Percentiles rank a stretch among this genome's conserved stretches.
Evolutionary conservation across 139 green algal species (phyloP).

Genomic region (Tetratostichococcus sp.): DNA sequence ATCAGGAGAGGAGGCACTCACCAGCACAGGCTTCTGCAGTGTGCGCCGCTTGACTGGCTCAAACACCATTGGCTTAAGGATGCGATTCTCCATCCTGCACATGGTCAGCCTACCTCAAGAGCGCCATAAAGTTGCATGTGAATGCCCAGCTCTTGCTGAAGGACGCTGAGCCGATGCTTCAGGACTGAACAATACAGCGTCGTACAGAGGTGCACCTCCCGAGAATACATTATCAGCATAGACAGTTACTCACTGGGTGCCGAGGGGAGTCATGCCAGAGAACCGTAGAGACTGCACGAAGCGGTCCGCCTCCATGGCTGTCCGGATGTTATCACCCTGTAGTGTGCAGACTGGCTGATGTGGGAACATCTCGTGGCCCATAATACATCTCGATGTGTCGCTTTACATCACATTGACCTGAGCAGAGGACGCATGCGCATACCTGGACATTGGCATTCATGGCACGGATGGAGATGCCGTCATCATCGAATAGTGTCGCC

Average conservation of each 20-base stretch:
- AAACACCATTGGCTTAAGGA: background rate
- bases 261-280: constrained; percentile 19
- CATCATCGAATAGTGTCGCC: constrained; percentile 22
- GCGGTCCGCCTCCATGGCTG: background rate
- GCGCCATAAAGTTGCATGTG: too few species aligned
- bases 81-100: background rate
- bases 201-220: too few species aligned
- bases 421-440: background rate
- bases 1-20: background rate
- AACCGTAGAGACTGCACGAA: constrained; percentile 9
- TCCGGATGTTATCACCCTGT: constrained; percentile 12
- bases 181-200: too few species aligned
- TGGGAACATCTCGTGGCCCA: too few species aligned
- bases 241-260: background rate
- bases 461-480: constrained; percentile 18
- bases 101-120: too few species aligned
- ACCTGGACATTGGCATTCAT: constrained; percentile 15
- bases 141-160: too few species aligned
- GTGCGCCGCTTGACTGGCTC: background rate
- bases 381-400: too few species aligned
- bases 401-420: too few species aligned
- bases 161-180: too few species aligned
- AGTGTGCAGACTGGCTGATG: too few species aligned
- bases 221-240: background rate
- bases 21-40: constrained; percentile 17